phyloP scores from a whole-genome alignment of 495 filamentous ascomycete species.

The Penicillium lividum region DNA sequence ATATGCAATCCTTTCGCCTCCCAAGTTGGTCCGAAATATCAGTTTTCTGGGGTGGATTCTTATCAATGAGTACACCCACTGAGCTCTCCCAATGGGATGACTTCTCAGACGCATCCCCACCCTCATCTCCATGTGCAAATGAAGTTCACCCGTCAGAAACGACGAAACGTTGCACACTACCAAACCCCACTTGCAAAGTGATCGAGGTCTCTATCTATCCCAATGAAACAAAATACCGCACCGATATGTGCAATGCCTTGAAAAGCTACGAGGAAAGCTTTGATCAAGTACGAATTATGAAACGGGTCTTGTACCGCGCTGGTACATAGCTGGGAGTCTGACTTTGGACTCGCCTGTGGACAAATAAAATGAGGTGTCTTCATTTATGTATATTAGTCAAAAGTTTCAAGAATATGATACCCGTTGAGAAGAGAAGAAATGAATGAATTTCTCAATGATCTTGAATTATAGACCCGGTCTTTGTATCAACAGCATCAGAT shows the following conservation, averaged over 20 bases:
- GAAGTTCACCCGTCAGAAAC: neutral
- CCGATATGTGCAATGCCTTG: neutral
- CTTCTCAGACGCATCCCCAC: neutral
- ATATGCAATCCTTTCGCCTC: neutral
- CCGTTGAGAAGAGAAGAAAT: too few relatives aligned
- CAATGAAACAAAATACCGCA: neutral
- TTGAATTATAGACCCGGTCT: too few relatives aligned
- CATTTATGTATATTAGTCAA: too few relatives aligned
- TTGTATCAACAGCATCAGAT: too few relatives aligned
- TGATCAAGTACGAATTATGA: neutral
- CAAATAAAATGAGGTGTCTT: neutral
- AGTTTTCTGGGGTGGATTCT: neutral
- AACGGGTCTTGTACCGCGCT: neutral
- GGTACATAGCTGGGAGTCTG: neutral
- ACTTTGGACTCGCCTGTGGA: neutral
- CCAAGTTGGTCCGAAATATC: neutral
- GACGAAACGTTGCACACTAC: neutral
- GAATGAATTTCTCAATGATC: too few relatives aligned
- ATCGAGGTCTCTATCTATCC: neutral
- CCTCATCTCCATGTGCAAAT: neutral
- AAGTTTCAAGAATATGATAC: neutral
- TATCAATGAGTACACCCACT: neutral
- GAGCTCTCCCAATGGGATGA: neutral
- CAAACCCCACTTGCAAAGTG: neutral
- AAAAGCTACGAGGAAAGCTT: slow-evolving; percentile 1